Base-by-base conservation (phyloP, 257 asterid genomes). In the Eucommia ulmoides region DNA sequence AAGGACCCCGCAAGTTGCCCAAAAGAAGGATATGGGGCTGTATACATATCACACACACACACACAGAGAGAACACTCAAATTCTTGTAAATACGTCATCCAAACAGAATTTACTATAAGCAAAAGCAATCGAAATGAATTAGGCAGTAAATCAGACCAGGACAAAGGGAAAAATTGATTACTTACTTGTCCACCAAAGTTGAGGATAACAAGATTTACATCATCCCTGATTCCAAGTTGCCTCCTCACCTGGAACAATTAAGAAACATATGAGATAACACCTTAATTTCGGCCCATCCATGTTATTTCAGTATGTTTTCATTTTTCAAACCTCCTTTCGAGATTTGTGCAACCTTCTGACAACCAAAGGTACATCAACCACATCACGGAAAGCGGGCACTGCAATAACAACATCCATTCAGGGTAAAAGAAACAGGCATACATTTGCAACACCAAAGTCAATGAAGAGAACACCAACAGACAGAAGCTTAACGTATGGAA, bases 321-420 rank as follows among this genome's bases (percentile, higher is more conserved):
- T n/a, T n/a, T 29, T 7, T 12, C 38, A 29, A 54, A 79, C 99
- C 95, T 83, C 89, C 58, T 61, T 75, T n/a, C 84, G 82, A 33
- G 84, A 47, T 70, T 64, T 86, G 84, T 86, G 96, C 74, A 83
- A 63, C 66, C 96, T 83, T 66, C 96, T 83, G 55, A 91, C 98
- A 1, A 91, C 98, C 75, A 91, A 74, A 48, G 98, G 96, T 54
- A 91, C 93, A 51, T 91, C 98, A 71, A 83, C 65, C 55, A 82
- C 84, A 72, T 91, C 98, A 24, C 96, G 95, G 61, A 86, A 91
- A 71, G 98, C 98, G 46, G 95, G 98, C 98, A 91, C 98, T 77
- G 76, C 41, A 38, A 45, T 42, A 62, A n/a, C n/a, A n/a, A n/a
- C n/a, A n/a, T n/a, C n/a, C n/a, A n/a, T n/a, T n/a, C n/a, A n/a